Evolutionary conservation across 495 filamentous ascomycete species (phyloP), one percentile per base, ranked within the genome.

Genomic region (Penicillium dipodomyicola): DNA sequence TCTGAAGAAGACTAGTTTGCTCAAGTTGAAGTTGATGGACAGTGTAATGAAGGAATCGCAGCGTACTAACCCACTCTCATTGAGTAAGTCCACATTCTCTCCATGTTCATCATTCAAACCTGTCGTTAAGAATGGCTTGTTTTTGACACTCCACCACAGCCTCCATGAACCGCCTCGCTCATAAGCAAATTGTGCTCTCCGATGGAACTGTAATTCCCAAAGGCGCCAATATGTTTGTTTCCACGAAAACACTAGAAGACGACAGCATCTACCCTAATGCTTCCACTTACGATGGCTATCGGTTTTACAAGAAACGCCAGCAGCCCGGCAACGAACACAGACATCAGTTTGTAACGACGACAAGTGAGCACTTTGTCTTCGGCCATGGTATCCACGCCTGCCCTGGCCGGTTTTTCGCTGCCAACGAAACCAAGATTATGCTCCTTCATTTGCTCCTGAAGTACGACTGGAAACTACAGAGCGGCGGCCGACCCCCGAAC

Each of bases 381-480:
- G 80, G 81, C 0, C 70, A 77, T 47, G 81, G 82, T 7, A 50
- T 67, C 35, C 79, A 86, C 51, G 81, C 84, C 0, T 83, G 80
- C 51, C 78, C 80, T 5, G 81, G 81, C 0, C 67, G 81, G 12
- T 80, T 82, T 63, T 81, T 83, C 52, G 81, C 80, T 2, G 62
- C 67, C 2, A 71, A 74, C 42, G 77, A 81, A 66, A 62, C 76
- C 30, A 83, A 84, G 56, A 73, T 80, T 52, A 15, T 69, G 49
- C 56, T 72, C 5, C 42, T 67, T 17, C 75, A 81, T 55, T 51
- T 83, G 22, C 52, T 87, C 32, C 59, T 82, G 37, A 76, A 77
- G 46, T 87, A 84, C 50, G 84, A 88, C 23, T 73, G 82, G 59
- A 71, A 74, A 55, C 65, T 77, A 35, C 58, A 71, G 25, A 46